phyloP scores from a whole-genome alignment of 495 filamentous ascomycete genomes.

The Hypoxylon perforatum region DNA sequence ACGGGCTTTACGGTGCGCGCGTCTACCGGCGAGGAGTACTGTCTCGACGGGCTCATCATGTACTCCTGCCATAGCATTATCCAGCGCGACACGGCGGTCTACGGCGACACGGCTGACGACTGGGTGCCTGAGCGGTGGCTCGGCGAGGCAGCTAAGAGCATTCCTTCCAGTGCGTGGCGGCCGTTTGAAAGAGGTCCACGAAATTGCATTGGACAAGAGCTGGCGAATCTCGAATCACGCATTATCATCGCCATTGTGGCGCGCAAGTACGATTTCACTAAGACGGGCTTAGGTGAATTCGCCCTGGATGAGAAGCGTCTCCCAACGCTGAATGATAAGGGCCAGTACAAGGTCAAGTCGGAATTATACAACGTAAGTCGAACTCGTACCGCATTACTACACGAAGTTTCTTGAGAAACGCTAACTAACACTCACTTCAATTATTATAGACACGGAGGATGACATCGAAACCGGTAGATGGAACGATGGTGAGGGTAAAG shows the following conservation, averaged over 20 bases:
- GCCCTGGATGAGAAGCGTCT: conserved; percentile 15
- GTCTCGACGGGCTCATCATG: conserved; percentile 64
- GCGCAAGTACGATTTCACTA: conserved; percentile 56
- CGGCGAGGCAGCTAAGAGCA: conserved; percentile 30
- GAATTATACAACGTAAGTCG: conserved; percentile 59
- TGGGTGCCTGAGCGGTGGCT: conserved; percentile 74
- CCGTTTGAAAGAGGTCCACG: conserved; percentile 67
- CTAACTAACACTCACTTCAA: not conserved
- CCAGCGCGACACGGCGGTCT: conserved; percentile 69
- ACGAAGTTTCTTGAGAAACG: not conserved
- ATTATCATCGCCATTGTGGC: conserved; percentile 52
- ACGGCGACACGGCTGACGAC: conserved; percentile 63
- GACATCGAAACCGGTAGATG: conserved; percentile 26
- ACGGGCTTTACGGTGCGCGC: conserved; percentile 47
- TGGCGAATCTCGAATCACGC: conserved; percentile 59
- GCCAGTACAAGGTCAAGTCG: conserved; percentile 53
- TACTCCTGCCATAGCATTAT: conserved; percentile 62
- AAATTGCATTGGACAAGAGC: conserved; percentile 67
- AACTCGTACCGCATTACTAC: no score
- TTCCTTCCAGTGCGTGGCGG: conserved; percentile 58
- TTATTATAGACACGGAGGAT: conserved; percentile 26
- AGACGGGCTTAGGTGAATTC: conserved; percentile 57
- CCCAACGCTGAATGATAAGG: conserved; percentile 49
- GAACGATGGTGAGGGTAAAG: conserved; percentile 29
- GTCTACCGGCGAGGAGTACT: conserved; percentile 67